These are phyloP conservation scores for Reutealis trisperma DNA, from an alignment of 345 rosid genomes.

Conservation along the genomic window DNA sequence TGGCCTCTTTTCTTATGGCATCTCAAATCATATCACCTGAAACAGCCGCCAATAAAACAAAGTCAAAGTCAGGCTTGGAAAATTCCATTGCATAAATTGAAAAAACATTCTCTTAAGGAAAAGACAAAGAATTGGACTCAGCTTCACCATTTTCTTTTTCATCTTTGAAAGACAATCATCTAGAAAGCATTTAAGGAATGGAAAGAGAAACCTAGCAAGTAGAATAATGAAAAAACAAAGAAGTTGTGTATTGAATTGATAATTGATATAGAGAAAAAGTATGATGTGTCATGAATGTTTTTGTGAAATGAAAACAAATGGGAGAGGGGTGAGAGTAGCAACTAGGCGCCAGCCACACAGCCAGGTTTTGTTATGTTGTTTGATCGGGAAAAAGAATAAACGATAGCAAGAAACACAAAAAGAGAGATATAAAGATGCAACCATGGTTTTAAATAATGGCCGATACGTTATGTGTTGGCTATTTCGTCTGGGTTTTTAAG, in stretches of 20 bases:
- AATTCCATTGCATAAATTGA: slow-evolving; percentile 66
- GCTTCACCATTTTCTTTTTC: slow-evolving; percentile 13
- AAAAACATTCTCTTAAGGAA: slow-evolving; percentile 64
- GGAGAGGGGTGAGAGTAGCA: background rate
- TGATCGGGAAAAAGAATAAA: background rate
- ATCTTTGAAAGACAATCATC: slow-evolving; percentile 27
- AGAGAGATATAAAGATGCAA: background rate
- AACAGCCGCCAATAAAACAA: slow-evolving; percentile 24
- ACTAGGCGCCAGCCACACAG: background rate
- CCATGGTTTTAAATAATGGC: no score
- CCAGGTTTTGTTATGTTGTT: background rate
- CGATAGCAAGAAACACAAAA: no score
- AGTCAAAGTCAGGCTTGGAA: slow-evolving; percentile 39
- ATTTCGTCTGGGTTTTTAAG: no score
- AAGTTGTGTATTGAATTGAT: no score
- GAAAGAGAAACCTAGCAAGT: slow-evolving; percentile 28
- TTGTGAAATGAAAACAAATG: background rate
- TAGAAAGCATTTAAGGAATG: slow-evolving; percentile 29
- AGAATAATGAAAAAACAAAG: background rate
- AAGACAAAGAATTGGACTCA: slow-evolving; percentile 15
- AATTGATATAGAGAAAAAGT: background rate
- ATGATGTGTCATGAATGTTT: background rate
- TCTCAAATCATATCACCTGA: slow-evolving; percentile 81
- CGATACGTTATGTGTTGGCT: no score
- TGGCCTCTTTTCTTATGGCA: slow-evolving; percentile 74